A percentile compares a stretch with the other conserved stretches of the same genome.
Evolutionary conservation across 2,329 filamentous ascomycete species (phyloP).

Genomic region (Fusarium sulawesiense): DNA sequence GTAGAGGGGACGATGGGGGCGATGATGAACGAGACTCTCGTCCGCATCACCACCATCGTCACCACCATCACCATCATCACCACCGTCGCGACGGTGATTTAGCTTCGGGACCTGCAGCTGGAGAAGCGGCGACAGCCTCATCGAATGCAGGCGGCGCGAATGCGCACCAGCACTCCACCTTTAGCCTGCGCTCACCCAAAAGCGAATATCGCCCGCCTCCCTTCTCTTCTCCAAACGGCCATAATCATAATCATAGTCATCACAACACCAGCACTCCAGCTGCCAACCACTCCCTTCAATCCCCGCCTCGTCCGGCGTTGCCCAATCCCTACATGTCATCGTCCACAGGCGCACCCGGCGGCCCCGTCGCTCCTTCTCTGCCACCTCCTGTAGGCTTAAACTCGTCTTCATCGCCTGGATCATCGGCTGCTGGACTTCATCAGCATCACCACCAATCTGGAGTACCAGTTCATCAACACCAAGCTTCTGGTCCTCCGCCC

Average conservation of each 20-base stretch:
- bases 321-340: conserved; percentile 54
- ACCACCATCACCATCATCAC: conserved; percentile 51
- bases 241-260: conserved; percentile 45
- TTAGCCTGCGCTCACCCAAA: conserved; percentile 63
- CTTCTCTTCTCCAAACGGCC: conserved; percentile 47
- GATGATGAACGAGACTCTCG: conserved; percentile 51
- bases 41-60: conserved; percentile 50
- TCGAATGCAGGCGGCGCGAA: conserved; percentile 44
- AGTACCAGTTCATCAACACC: conserved; percentile 38
- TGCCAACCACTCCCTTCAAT: conserved; percentile 49
- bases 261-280: conserved; percentile 44
- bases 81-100: conserved; percentile 57
- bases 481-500: conserved; percentile 46
- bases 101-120: conserved; percentile 27
- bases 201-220: conserved; percentile 54
- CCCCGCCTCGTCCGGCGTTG: conserved; percentile 48
- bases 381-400: conserved; percentile 46
- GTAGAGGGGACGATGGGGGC: conserved; percentile 55
- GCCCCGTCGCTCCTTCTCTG: conserved; percentile 48
- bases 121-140: conserved; percentile 38
- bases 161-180: conserved; percentile 57
- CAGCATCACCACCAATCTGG: conserved; percentile 45
- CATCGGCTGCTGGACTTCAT: conserved; percentile 37
- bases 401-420: conserved; percentile 38
- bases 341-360: conserved; percentile 45